Evolutionary conservation across 2,329 filamentous ascomycete genomes (phyloP), one percentile per base, ranked within the genome.

Genomic region (Tricladium varicosporioides): DNA sequence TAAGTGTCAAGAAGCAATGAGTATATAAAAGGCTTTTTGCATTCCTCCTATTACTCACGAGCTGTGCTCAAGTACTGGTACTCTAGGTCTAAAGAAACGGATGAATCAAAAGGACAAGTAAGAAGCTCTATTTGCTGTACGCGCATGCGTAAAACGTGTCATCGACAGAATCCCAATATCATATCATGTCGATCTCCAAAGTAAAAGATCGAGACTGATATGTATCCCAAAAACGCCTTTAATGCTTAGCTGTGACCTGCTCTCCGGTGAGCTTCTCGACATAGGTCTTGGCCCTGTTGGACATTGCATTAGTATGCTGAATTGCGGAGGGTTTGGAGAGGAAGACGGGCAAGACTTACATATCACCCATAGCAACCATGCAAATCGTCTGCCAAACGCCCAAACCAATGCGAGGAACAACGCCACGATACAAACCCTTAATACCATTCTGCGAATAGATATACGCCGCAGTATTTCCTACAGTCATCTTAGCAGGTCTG

Each of bases 311-410:
- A n/a, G n/a, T n/a, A n/a, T n/a, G n/a, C n/a, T n/a, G n/a, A n/a
- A n/a, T n/a, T n/a, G n/a, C n/a, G 36, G 44, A 19, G 5, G 18
- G 27, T n/a, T n/a, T 44, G 18, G 7, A 27, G 22, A 27, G 36
- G 60, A 55, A 43, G 33, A 46, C 62, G 58, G 42, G 50, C 51
- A 58, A 52, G 67, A 85, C 91, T 81, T 78, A 95, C 92, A 96
- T 92, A 79, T 97, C 94, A 78, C 94, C 94, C 76, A 97, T 82
- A 71, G 93, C 94, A 77, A 99, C 94, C 94, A 99, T 99, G 83
- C 94, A 99, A 71, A 99, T 89, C 61, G 94, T 99, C 83, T 99
- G 94, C 94, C 94, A 99, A 79, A 99, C 85, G 72, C 94, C 88
- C 63, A 99, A 86, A 67, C 92, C 92, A 73, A 99, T 92, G 74